Conservation (phyloP, 2,329 filamentous ascomycete species). For the Alternaria sp. region DNA sequence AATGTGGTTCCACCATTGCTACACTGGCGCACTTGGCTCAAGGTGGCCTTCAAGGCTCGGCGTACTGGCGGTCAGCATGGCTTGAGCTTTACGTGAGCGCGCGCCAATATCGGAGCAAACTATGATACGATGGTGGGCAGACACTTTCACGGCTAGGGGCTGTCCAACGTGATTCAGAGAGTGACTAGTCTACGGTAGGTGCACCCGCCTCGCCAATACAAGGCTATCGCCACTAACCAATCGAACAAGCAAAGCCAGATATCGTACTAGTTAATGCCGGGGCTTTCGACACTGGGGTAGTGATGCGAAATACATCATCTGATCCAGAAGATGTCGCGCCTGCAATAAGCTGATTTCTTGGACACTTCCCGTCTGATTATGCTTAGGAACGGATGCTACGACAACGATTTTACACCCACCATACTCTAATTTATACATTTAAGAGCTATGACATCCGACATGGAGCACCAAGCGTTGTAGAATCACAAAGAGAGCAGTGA, state of each 20-base stretch:
- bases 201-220: neutral
- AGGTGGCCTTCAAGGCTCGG: neutral
- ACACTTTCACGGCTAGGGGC: neutral
- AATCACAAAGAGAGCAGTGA: neutral
- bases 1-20: neutral
- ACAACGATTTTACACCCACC: neutral
- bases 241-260: neutral
- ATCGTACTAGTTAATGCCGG: neutral
- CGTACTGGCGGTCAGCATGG: neutral
- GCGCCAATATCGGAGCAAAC: neutral
- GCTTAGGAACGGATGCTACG: neutral
- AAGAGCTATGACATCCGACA: no score
- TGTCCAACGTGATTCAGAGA: neutral
- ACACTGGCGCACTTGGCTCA: neutral
- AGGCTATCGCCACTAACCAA: neutral
- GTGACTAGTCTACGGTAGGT: neutral
- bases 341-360: neutral
- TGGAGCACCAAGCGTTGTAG: neutral
- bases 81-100: neutral
- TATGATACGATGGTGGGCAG: neutral
- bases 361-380: neutral
- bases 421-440: neutral
- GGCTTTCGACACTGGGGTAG: neutral
- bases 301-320: neutral
- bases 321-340: neutral